Conservation (phyloP, 768 basidiomycete species). For the Dioszegia hungarica region DNA sequence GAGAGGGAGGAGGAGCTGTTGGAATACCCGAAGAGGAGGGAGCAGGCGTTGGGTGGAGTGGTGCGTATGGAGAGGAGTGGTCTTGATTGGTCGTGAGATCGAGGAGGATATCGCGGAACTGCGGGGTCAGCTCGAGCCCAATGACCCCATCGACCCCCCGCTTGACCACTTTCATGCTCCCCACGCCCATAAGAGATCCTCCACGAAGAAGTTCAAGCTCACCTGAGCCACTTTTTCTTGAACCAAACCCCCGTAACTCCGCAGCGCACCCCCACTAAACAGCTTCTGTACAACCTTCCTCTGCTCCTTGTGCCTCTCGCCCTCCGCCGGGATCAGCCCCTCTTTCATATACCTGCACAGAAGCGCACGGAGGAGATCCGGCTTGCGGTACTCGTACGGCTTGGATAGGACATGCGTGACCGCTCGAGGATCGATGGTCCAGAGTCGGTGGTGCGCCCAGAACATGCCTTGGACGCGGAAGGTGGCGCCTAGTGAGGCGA, state of each 20-base stretch:
- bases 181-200: too few relatives aligned
- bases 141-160: too few relatives aligned
- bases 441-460: slow-evolving; percentile 17
- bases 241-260: slow-evolving; percentile 11
- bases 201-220: too few relatives aligned
- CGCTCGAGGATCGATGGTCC: slow-evolving; percentile 21
- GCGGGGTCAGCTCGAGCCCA: not conserved
- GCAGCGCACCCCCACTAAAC: slow-evolving; percentile 19
- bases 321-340: slow-evolving; percentile 21
- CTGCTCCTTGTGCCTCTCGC: slow-evolving; percentile 23
- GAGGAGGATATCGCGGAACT: slow-evolving; percentile 17
- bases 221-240: slow-evolving; percentile 21
- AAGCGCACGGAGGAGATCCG: slow-evolving; percentile 9
- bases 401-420: slow-evolving; percentile 14
- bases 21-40: too few relatives aligned
- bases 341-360: slow-evolving; percentile 17
- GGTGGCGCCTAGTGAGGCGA: slow-evolving; percentile 10
- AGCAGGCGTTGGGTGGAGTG: not conserved
- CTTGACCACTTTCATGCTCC: not conserved
- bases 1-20: too few relatives aligned
- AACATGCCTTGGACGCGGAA: slow-evolving; percentile 19
- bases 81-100: slow-evolving; percentile 12
- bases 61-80: slow-evolving; percentile 2
- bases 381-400: slow-evolving; percentile 15
- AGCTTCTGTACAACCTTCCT: slow-evolving; percentile 19